phyloP scores from a whole-genome alignment of 1,284 basidiomycete species.

The Ceratobasidium sp. region DNA sequence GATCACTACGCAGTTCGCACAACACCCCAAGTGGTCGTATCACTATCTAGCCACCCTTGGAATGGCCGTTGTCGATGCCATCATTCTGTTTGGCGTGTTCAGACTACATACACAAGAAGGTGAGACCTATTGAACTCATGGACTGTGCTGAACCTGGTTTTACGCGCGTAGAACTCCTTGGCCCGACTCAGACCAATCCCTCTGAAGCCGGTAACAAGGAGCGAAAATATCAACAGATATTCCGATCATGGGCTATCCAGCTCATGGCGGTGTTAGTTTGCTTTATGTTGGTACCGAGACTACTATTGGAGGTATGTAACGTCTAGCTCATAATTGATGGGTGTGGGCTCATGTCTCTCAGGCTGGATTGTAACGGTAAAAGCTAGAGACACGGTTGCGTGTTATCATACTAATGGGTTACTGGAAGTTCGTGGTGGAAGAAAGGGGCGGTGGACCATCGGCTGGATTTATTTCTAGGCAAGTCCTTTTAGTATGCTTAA shows the following conservation, averaged over 20 bases:
- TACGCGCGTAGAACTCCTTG: constrained; percentile 19
- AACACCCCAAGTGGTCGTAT: constrained; percentile 47
- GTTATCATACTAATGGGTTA: neutral
- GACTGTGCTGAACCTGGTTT: neutral
- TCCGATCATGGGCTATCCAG: constrained; percentile 55
- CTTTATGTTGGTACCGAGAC: constrained; percentile 65
- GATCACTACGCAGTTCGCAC: constrained; percentile 48
- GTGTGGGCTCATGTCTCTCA: constrained; percentile 48
- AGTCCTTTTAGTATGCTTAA: neutral
- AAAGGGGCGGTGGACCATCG: constrained; percentile 62
- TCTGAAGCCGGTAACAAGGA: constrained; percentile 23
- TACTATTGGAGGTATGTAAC: constrained; percentile 57
- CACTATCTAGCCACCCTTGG: constrained; percentile 46
- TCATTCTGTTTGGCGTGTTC: constrained; percentile 55
- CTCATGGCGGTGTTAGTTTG: constrained; percentile 61
- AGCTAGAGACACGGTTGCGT: constrained; percentile 49
- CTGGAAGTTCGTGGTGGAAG: constrained; percentile 59
- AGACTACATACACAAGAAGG: constrained; percentile 53
- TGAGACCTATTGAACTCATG: neutral
- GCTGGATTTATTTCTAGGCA: constrained; percentile 64
- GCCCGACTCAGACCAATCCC: constrained; percentile 5
- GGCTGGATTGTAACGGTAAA: constrained; percentile 65
- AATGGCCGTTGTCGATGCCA: constrained; percentile 50
- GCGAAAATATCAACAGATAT: constrained; percentile 45
- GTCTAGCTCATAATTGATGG: too few relatives aligned